Percentiles rank a stretch among this genome's conserved stretches.
These are phyloP conservation scores for Botrytis aclada DNA, from an alignment of 2,329 filamentous ascomycete genomes.

Conservation along the genomic window DNA sequence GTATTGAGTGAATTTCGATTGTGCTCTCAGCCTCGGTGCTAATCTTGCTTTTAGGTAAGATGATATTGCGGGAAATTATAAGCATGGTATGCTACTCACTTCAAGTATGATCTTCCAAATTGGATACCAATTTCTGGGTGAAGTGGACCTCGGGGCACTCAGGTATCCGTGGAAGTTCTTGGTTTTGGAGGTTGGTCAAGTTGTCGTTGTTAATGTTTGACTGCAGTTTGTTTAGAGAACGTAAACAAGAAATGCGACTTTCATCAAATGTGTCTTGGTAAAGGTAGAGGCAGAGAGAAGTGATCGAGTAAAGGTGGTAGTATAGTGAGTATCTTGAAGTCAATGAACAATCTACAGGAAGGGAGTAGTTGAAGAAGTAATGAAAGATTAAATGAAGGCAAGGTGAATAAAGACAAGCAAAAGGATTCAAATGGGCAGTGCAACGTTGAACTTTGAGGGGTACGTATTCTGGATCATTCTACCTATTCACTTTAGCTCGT, in stretches of 20 bases:
- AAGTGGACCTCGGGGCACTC: accelerated
- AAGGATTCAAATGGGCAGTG: background rate
- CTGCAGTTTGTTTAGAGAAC: background rate
- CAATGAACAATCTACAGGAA: background rate
- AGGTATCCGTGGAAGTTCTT: accelerated
- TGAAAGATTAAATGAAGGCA: background rate
- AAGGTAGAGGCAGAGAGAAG: background rate
- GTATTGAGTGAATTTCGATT: background rate
- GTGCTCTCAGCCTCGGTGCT: background rate
- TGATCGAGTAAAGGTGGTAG: background rate
- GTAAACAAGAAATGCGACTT: background rate
- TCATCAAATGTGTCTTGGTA: background rate
- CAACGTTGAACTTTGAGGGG: background rate
- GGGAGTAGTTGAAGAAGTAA: background rate
- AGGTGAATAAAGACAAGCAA: background rate
- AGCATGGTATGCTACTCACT: background rate
- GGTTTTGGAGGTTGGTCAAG: background rate
- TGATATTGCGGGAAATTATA: background rate
- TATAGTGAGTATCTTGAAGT: background rate
- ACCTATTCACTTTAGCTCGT: background rate
- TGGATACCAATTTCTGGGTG: background rate
- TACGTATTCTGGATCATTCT: background rate
- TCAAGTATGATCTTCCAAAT: background rate
- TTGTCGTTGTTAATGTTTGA: no score
- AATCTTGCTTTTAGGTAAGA: background rate